phyloP scores from a whole-genome alignment of 352 stramenopile genomes.

The Blastocystis sp. region DNA sequence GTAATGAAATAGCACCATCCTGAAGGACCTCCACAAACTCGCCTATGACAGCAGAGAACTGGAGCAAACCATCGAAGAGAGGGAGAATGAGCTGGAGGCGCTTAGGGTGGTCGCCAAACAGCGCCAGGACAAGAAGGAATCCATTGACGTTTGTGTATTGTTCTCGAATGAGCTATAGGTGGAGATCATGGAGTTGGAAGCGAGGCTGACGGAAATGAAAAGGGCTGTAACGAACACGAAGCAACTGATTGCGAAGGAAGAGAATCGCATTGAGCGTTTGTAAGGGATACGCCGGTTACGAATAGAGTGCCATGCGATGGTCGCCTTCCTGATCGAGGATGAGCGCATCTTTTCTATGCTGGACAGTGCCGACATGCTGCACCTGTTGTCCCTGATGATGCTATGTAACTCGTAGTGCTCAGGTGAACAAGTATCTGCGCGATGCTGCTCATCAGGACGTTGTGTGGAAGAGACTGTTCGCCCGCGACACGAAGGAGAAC shows the following conservation, averaged over 20 bases:
- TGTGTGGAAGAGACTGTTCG: constrained; percentile 15
- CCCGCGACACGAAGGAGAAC: neutral
- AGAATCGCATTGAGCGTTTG: neutral
- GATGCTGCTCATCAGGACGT: constrained; percentile 10
- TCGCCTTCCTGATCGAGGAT: constrained; percentile 26
- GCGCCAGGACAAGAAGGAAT: neutral
- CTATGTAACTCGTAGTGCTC: neutral
- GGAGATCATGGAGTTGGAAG: neutral
- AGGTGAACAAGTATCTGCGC: constrained; percentile 15
- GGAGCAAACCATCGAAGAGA: neutral
- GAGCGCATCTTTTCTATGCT: constrained; percentile 38
- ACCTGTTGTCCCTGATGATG: neutral
- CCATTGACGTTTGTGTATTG: neutral
- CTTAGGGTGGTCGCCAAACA: neutral
- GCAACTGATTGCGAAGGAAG: neutral
- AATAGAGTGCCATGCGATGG: constrained; percentile 17
- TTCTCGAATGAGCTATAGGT: neutral
- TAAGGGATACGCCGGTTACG: neutral
- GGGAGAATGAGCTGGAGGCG: neutral
- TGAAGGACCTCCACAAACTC: neutral
- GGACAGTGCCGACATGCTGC: constrained; percentile 13
- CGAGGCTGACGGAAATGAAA: neutral
- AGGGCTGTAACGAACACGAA: neutral
- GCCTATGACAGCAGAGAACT: neutral
- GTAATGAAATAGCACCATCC: neutral